A percentile compares a stretch with the other conserved stretches of the same genome.
Evolutionary conservation across 2,329 filamentous ascomycete genomes (phyloP).

Genomic region (Beauveria caledonica): DNA sequence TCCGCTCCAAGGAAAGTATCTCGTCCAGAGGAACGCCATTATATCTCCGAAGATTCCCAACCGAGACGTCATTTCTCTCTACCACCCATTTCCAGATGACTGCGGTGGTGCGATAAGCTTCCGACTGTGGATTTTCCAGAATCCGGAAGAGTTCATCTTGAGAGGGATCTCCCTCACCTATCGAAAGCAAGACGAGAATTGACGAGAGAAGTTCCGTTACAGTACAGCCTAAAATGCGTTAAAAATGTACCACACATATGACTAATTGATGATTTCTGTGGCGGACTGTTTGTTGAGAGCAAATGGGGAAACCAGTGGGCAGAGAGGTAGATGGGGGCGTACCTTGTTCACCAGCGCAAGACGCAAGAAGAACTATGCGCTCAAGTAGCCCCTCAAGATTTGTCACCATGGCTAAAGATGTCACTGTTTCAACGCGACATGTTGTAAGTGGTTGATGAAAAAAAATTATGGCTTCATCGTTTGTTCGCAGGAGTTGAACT

Average conservation of each 20-base stretch:
- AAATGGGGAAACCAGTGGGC: not conserved
- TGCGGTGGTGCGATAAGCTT: slow-evolving; percentile 20
- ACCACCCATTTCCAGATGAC: slow-evolving; percentile 30
- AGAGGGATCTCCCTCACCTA: slow-evolving; percentile 6
- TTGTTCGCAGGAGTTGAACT: slow-evolving; percentile 11
- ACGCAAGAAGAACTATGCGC: slow-evolving; percentile 27
- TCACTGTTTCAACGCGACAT: not conserved
- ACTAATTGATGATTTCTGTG: too few relatives aligned
- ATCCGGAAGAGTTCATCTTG: slow-evolving; percentile 15
- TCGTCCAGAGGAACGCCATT: slow-evolving; percentile 32
- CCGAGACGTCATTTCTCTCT: slow-evolving; percentile 26
- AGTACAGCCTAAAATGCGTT: slow-evolving; percentile 21
- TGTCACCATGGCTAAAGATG: slow-evolving; percentile 23
- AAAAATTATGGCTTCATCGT: not conserved
- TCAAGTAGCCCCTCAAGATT: slow-evolving; percentile 32
- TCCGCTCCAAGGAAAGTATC: slow-evolving; percentile 18
- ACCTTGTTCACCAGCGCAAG: slow-evolving; percentile 32
- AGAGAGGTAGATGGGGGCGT: slow-evolving; percentile 11
- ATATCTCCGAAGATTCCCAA: slow-evolving; percentile 24
- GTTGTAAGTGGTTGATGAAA: slow-evolving; percentile 2
- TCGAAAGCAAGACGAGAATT: slow-evolving; percentile 18
- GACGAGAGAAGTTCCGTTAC: slow-evolving; percentile 25
- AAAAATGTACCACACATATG: not conserved
- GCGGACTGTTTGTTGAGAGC: not conserved
- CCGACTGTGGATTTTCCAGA: slow-evolving; percentile 9